Base-by-base conservation (phyloP, 306 rosid genomes). In the Cajanus cajan region DNA sequence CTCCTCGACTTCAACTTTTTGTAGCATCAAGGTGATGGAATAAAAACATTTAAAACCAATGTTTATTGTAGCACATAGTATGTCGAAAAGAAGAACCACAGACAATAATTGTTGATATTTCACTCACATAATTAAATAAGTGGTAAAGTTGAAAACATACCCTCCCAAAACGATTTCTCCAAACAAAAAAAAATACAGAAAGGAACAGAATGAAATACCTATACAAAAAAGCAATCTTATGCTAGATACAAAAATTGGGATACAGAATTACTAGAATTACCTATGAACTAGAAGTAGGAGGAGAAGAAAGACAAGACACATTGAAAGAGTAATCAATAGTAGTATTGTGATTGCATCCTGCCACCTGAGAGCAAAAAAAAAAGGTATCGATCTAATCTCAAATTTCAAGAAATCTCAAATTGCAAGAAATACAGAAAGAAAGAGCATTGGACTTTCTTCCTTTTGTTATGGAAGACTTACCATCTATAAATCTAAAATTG, bases 261-360 rank as follows among this genome's bases (percentile, higher is more conserved):
- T n/a, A 58, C 19, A 61, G 15, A 79, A 58, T 10, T 4, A 51
- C 48, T 43, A 48, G 52, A 25, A 82, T 77, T 89, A 91, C 99
- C 98, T 96, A 74, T 93, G 99, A 89, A 93, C 91, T 39, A 88
- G 50, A 36, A 93, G 87, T 50, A 96, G 88, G 39, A 93, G 99
- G 14, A 93, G 89, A 71, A 96, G 85, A 87, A 96, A 91, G 76
- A 90, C 45, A 36, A 93, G 80, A 22, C 87, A 81, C 55, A 96
- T 52, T 7, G 93, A 78, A 82, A 96, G 52, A 68, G 82, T 77
- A 73, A 89, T 74, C 89, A 96, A 83, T 44, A 93, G 91, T 73
- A 89, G 41, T 76, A 96, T 89, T 79, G 90, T 75, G 83, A 96
- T 87, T 0, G 87, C 98, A 86, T 78, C 93, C 88, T 91, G 90